phyloP scores from a whole-genome alignment of 2,329 filamentous ascomycete genomes.

The Xylaria sp. region DNA sequence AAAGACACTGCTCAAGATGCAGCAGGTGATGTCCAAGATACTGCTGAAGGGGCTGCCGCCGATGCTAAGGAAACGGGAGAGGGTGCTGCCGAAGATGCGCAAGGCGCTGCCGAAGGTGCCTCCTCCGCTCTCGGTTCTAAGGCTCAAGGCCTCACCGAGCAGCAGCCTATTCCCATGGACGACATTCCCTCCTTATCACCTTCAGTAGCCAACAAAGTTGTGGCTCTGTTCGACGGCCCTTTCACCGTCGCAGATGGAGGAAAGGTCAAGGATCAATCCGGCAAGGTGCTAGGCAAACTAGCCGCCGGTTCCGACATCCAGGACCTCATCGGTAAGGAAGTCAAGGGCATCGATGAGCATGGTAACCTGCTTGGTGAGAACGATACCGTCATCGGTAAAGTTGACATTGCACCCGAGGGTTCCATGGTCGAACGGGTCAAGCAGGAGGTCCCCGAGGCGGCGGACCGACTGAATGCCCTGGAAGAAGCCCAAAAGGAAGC shows the following conservation, averaged over 20 bases:
- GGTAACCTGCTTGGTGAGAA: slow-evolving; percentile 73
- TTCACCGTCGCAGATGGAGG: slow-evolving; percentile 63
- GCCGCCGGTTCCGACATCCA: slow-evolving; percentile 47
- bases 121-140: slow-evolving; percentile 38
- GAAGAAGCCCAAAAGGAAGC: slow-evolving; percentile 48
- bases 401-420: slow-evolving; percentile 62
- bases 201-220: slow-evolving; percentile 56
- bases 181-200: slow-evolving; percentile 57
- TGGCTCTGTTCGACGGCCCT: slow-evolving; percentile 60
- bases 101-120: slow-evolving; percentile 39
- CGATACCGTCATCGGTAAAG: slow-evolving; percentile 71
- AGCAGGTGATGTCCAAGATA: slow-evolving; percentile 40
- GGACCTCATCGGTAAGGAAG: slow-evolving; percentile 67
- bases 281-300: slow-evolving; percentile 64
- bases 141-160: slow-evolving; percentile 37
- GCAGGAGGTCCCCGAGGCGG: slow-evolving; percentile 48
- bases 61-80: slow-evolving; percentile 32
- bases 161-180: slow-evolving; percentile 47
- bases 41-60: slow-evolving; percentile 36
- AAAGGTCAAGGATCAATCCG: slow-evolving; percentile 67
- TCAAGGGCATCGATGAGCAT: slow-evolving; percentile 72
- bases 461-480: slow-evolving; percentile 56
- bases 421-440: slow-evolving; percentile 51
- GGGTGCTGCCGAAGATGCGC: slow-evolving; percentile 37
- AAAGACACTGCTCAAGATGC: slow-evolving; percentile 41